Conservation (phyloP, 1,284 basidiomycete species). For the Sphaerobolus stellatus region DNA sequence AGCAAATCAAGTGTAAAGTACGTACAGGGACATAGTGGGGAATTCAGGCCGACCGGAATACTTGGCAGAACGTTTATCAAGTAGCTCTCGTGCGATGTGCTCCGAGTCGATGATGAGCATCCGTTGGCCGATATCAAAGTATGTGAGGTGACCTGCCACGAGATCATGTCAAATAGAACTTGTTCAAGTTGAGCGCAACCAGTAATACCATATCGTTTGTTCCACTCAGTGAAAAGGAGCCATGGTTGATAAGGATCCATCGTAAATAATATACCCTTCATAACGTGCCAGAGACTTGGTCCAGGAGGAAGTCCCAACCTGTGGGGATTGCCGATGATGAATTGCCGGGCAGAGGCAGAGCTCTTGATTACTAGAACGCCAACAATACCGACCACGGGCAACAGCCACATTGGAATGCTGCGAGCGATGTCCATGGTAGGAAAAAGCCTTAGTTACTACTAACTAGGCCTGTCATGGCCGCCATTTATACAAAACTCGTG, state of each 20-base stretch:
- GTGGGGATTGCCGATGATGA: not conserved
- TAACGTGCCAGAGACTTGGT: not conserved
- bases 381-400: not conserved
- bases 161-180: not conserved
- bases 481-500: not conserved
- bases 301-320: not conserved
- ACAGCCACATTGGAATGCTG: not conserved
- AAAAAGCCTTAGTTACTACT: not conserved
- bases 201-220: not conserved
- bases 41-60: constrained; percentile 18
- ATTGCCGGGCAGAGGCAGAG: not conserved
- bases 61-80: constrained; percentile 18
- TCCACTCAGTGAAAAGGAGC: not conserved
- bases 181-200: not conserved
- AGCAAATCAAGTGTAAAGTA: not conserved
- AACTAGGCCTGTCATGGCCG: not conserved
- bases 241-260: not conserved
- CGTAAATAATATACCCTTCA: not conserved
- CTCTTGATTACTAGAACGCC: not conserved
- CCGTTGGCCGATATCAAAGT: not conserved
- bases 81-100: constrained; percentile 15
- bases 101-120: constrained; percentile 20
- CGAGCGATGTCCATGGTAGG: not conserved
- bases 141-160: not conserved
- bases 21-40: not conserved